Base-by-base conservation (phyloP, 331 rosid genomes). In the Quercus lobata region DNA sequence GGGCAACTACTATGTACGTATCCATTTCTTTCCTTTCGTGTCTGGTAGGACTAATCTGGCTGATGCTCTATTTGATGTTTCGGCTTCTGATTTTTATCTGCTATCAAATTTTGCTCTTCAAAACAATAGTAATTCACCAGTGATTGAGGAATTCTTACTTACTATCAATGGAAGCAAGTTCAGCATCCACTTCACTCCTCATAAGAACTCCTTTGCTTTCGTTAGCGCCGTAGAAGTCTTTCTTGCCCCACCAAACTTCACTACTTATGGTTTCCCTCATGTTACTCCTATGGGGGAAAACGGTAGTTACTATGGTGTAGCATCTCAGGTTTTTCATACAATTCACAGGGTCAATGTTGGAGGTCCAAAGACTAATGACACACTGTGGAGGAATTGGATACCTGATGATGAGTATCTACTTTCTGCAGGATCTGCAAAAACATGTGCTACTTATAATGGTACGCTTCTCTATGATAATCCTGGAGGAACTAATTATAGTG, bases 161-260 rank as follows among this genome's bases (percentile, higher is more conserved):
- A 30, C 77, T 1, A 68, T 88, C 68, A 3, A 2, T 0, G 0
- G 0, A 17, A 21, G 41, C 2, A 71, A 6, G 8, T 80, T 90
- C 44, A 46, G 1, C 52, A 80, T 90, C 27, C 66, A 24, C 15
- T 90, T 93, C 37, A 24, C 25, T 0, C 94, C 92, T 9, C 69
- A 22, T 7, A 0, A 14, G 2, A 35, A 87, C 6, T 81, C 85
- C 1, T 37, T 89, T 27, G 96, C 98, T 0, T 87, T 86, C 69
- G 89, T 90, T 1, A 93, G 89, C 14, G 98, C 96, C 22, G 78
- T 91, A 9, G 93, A 93, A 85, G 83, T 91, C 41, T 89, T 91
- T 57, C 61, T 46, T 16, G 34, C 86, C 9, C 96, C 90, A 1
- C 37, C 8, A 4, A 1, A 61, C 8, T 78, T 92, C 19, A 61